Evolutionary conservation across 768 basidiomycete species (phyloP).

Genomic region (Lactarius vividus): DNA sequence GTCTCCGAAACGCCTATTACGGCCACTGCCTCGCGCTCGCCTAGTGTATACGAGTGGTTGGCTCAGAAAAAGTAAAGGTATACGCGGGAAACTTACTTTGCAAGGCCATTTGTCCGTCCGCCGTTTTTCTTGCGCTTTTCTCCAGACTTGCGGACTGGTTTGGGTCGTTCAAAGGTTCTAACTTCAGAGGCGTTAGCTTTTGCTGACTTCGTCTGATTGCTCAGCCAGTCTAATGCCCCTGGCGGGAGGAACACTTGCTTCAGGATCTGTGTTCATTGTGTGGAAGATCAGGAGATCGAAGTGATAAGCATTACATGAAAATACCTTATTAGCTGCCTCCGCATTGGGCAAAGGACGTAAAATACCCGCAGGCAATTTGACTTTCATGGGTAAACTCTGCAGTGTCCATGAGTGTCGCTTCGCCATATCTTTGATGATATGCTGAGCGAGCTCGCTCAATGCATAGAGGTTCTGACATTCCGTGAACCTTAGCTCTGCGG

Average conservation of each 20-base stretch:
- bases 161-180: conserved; percentile 30
- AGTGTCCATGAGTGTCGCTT: conserved; percentile 69
- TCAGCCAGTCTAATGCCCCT: conserved; percentile 55
- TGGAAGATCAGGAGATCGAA: background rate
- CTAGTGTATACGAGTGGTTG: conserved; percentile 5
- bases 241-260: conserved; percentile 68
- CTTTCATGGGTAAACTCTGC: conserved; percentile 74
- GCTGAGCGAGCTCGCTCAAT: conserved; percentile 85
- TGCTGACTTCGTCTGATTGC: conserved; percentile 44
- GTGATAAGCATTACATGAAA: conserved; percentile 9
- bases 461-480: conserved; percentile 74
- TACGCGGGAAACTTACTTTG: conserved; percentile 42
- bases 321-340: conserved; percentile 64
- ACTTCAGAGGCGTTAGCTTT: conserved; percentile 32
- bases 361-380: conserved; percentile 80
- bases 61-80: conserved; percentile 5
- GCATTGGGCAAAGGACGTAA: conserved; percentile 65
- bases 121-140: conserved; percentile 54
- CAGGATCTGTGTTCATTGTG: conserved; percentile 51
- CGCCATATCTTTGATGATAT: conserved; percentile 72
- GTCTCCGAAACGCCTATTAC: conserved; percentile 31
- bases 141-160: conserved; percentile 52
- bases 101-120: conserved; percentile 45
- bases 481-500: conserved; percentile 5
- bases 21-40: conserved; percentile 30